Evolutionary conservation across 1,139 yeast genomes (phyloP).

Genomic region (Suhomyces chickasaworum): DNA sequence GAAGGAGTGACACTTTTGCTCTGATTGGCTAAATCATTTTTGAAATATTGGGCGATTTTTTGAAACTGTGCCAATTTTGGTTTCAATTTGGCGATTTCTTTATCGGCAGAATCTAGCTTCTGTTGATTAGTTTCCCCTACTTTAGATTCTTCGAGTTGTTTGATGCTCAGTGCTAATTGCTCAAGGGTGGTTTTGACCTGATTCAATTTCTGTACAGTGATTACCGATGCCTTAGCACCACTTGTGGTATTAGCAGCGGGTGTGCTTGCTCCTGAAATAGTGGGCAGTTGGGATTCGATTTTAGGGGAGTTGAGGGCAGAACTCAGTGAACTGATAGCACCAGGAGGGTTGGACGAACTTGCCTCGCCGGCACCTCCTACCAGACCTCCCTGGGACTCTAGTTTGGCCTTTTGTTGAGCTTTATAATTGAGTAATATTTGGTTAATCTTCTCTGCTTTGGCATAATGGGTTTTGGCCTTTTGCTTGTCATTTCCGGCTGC

Average conservation of each 20-base stretch:
- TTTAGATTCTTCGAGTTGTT: slow-evolving; percentile 29
- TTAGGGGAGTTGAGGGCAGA: slow-evolving; percentile 11
- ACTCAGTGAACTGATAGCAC: slow-evolving; percentile 22
- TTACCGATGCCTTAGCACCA: slow-evolving; percentile 25
- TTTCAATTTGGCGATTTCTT: slow-evolving; percentile 37
- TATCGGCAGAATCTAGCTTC: slow-evolving; percentile 36
- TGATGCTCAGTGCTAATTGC: slow-evolving; percentile 45
- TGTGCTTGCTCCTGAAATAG: slow-evolving; percentile 1
- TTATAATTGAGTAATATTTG: slow-evolving; percentile 46
- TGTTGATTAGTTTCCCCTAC: slow-evolving; percentile 28
- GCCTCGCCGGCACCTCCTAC: slow-evolving; percentile 10
- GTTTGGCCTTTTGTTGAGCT: slow-evolving; percentile 33
- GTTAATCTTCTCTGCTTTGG: slow-evolving; percentile 69
- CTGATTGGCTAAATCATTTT: slow-evolving; percentile 38
- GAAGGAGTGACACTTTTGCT: slow-evolving; percentile 10
- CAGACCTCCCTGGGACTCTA: slow-evolving; percentile 12
- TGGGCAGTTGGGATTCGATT: slow-evolving; percentile 10
- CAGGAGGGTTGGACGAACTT: slow-evolving; percentile 24
- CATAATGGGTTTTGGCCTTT: slow-evolving; percentile 65
- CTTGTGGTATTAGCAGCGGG: neutral
- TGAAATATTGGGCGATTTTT: slow-evolving; percentile 42
- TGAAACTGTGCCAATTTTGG: slow-evolving; percentile 40
- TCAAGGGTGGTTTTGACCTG: slow-evolving; percentile 39
- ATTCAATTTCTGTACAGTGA: slow-evolving; percentile 43
- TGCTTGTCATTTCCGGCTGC: slow-evolving; percentile 55